Base-by-base conservation (phyloP, 352 stramenopile genomes). In the Phytophthora uliginosa region DNA sequence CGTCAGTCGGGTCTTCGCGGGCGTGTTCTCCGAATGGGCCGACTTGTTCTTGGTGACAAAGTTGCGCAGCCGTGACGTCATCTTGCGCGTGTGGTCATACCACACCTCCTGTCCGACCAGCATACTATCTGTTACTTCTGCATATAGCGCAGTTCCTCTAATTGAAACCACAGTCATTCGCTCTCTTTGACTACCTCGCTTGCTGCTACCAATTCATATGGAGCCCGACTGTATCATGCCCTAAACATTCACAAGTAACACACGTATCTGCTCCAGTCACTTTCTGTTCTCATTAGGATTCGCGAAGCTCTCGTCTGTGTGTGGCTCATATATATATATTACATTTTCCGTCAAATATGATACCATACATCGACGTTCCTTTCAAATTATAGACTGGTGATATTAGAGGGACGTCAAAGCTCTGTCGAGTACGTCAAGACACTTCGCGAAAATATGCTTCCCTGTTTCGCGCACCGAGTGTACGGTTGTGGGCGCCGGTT, bases 131-230 rank as follows among this genome's bases (percentile, higher is more conserved):
- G 34, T 38, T 38, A 10, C 34, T 38, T 38, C 34, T 65, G 48
- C 20, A 59, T 59, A 31, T 52, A 59, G n/a, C 31, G 31, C 17
- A 67, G 34, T 34, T 67, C 36, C 28, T 52, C 31, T 10, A 73
- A 59, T 61, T 66, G 22, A 66, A 59, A 13, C 20, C 42, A 55
- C 28, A 60, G 3, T 22, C 34, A 67, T 34, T 48, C 57, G 5
- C 51, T 67, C 22, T 67, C 57, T 59, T 61, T 73, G 7, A 73
- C 22, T 8, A 57, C 48, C 61, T 67, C 57, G 38, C 65, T 67
- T 5, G 52, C 38, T 22, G 65, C 56, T 22, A 72, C 60, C 28
- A 66, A 12, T 38, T 73, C 65, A 26, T 73, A 18, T 67, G 47
- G 2, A 73, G 56, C 24, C 34, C 13, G 7, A 38, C 34, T 12